A percentile compares a stretch with the other conserved stretches of the same genome.
phyloP scores from a whole-genome alignment of 1,139 yeast genomes.

The Zygosaccharomyces sapae region DNA sequence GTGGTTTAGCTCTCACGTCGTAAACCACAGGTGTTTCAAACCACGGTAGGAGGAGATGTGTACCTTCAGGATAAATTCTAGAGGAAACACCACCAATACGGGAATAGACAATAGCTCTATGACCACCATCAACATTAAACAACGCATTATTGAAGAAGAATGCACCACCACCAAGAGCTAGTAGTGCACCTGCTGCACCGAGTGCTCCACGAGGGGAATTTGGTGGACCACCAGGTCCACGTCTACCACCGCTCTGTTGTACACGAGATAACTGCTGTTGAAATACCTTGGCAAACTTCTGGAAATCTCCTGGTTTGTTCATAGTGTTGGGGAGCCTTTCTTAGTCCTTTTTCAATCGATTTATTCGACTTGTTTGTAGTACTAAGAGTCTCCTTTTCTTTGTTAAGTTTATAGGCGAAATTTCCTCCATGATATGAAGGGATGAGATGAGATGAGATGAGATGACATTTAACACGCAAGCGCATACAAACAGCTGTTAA shows the following conservation, averaged over 20 bases:
- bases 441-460: background rate
- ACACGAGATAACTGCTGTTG: constrained; percentile 33
- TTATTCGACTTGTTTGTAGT: background rate
- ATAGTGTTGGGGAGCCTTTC: constrained; percentile 11
- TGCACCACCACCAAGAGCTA: constrained; percentile 70
- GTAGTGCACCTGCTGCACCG: constrained; percentile 76
- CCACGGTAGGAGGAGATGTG: constrained; percentile 93
- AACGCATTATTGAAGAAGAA: constrained; percentile 67
- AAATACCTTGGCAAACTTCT: constrained; percentile 32
- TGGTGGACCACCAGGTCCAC: constrained; percentile 36
- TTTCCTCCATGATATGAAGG: background rate
- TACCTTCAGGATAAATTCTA: constrained; percentile 87
- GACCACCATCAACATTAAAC: constrained; percentile 98
- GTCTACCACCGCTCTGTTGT: constrained; percentile 20
- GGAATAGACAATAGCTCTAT: constrained; percentile 90
- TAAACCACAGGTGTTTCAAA: constrained; percentile 87
- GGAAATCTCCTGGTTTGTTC: constrained; percentile 34
- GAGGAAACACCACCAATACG: constrained; percentile 83
- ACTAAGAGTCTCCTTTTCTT: constrained; percentile 1
- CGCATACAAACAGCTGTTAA: background rate
- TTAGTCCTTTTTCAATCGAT: background rate
- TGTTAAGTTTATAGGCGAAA: background rate
- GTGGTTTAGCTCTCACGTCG: constrained; percentile 95
- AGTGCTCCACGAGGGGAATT: constrained; percentile 55
- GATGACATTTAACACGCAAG: background rate